A percentile compares a stretch with the other conserved stretches of the same genome.
Conservation (phyloP, 2,329 filamentous ascomycete species). For the Thielaviopsis musarum region DNA sequence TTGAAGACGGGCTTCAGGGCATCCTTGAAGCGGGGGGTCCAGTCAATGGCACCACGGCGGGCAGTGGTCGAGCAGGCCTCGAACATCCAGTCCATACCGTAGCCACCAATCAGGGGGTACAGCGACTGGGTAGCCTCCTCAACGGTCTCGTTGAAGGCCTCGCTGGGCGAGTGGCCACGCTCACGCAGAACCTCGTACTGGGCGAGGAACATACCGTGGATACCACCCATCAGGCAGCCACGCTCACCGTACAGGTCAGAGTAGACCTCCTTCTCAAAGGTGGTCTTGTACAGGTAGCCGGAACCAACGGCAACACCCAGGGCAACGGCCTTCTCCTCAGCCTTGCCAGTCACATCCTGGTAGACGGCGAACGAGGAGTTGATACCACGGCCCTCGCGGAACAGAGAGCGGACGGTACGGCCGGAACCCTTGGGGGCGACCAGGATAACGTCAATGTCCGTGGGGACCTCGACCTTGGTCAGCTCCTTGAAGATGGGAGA, state of each 20-base stretch:
- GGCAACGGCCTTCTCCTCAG: conserved; percentile 93
- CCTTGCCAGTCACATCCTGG: conserved; percentile 96
- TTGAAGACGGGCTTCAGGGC: conserved; percentile 98
- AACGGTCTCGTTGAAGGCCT: conserved; percentile 99
- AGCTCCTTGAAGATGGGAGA: conserved; percentile 99
- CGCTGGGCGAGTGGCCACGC: conserved; percentile 89
- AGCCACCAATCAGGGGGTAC: conserved; percentile 91
- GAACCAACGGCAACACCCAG: conserved; percentile 93
- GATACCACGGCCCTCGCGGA: conserved; percentile 98
- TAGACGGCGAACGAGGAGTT: conserved; percentile 97
- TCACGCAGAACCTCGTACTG: conserved; percentile 99
- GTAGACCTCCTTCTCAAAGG: conserved; percentile 99
- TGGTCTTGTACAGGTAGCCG: conserved; percentile 99
- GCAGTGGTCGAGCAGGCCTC: conserved; percentile 98
- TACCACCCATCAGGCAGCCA: conserved; percentile 98
- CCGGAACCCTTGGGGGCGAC: conserved; percentile 98
- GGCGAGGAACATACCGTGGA: conserved; percentile 99
- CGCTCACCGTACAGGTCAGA: conserved; percentile 99
- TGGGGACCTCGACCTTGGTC: conserved; percentile 95
- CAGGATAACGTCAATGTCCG: conserved; percentile 96
- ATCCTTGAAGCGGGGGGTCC: conserved; percentile 93
- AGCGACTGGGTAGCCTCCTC: conserved; percentile 97
- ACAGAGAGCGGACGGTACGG: conserved; percentile 94
- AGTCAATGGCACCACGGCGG: conserved; percentile 96
- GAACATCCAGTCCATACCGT: conserved; percentile 99